These are phyloP conservation scores for Xerophyta viscosa DNA, from an alignment of 106 monocot genomes.

Conservation along the genomic window DNA sequence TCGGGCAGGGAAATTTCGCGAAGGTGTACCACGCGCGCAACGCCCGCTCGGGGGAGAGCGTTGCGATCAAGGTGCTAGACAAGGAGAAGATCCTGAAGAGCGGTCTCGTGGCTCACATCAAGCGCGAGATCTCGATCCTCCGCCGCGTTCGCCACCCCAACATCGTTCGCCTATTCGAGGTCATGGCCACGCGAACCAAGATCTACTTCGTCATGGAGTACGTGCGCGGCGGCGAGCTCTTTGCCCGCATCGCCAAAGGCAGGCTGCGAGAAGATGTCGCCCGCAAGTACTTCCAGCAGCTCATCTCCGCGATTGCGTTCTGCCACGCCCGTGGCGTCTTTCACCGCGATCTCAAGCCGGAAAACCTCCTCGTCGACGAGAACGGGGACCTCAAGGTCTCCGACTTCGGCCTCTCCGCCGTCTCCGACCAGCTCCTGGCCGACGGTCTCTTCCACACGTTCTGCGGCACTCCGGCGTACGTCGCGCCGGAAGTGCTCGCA, in stretches of 20 bases:
- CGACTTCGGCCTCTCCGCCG: slow-evolving; percentile 74
- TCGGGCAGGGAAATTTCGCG: slow-evolving; percentile 30
- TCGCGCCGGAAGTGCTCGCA: slow-evolving; percentile 29
- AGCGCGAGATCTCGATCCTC: slow-evolving; percentile 27
- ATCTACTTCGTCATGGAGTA: slow-evolving; percentile 37
- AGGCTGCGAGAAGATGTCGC: slow-evolving; percentile 24
- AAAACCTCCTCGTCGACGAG: slow-evolving; percentile 77
- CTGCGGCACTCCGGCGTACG: slow-evolving; percentile 66
- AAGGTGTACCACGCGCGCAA: slow-evolving; percentile 30
- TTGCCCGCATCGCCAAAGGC: slow-evolving; percentile 25
- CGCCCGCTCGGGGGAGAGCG: slow-evolving; percentile 15
- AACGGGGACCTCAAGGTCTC: slow-evolving; percentile 63
- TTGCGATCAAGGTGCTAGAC: slow-evolving; percentile 33
- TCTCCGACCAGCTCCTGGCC: slow-evolving; percentile 39
- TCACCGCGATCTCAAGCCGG: slow-evolving; percentile 82
- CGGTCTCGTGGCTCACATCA: slow-evolving; percentile 22
- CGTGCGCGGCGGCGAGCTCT: slow-evolving; percentile 33
- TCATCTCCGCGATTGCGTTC: slow-evolving; percentile 72
- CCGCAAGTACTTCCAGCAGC: slow-evolving; percentile 58
- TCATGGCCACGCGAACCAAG: slow-evolving; percentile 29
- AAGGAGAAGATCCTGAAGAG: slow-evolving; percentile 25
- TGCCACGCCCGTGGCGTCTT: slow-evolving; percentile 77
- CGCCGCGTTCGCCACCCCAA: slow-evolving; percentile 31
- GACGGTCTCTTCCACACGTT: slow-evolving; percentile 60
- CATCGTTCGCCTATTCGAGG: slow-evolving; percentile 22